Base-by-base conservation (phyloP, 2,329 filamentous ascomycete genomes). In the Neodidymelliopsis sp. region DNA sequence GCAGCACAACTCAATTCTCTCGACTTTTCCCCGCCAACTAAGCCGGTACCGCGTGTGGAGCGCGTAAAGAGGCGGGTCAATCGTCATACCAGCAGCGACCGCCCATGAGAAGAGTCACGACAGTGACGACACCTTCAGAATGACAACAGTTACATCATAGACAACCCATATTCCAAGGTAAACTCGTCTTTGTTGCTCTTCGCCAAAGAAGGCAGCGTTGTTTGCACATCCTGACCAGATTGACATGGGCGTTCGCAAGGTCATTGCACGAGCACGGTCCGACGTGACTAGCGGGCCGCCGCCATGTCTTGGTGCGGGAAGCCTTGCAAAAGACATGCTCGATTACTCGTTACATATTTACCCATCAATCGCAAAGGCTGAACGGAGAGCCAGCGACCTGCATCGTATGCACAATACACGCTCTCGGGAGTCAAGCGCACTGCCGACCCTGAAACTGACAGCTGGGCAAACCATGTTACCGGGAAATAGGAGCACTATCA, bases 241-340 rank as follows among this genome's bases (percentile, higher is more conserved):
- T 25, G 42, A 31, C 42, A 13, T 38, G 43, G 37, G 27, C 33
- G 38, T 46, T 48, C 45, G 52, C 56, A 45, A 49, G 46, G 34
- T 18, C 24, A 31, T 42, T 23, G 45, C 40, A 38, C 42, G 28
- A 55, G 56, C 54, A 60, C 42, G 56, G 51, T 47, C 46, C 44
- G 50, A 54, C 54, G 39, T 56, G 47, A 58, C 58, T 58, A 62
- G 61, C 55, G 60, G 60, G 56, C 56, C 59, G 61, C 55, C 48
- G 54, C 52, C 48, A 51, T 6, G 23, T 27, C 53, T 53, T 56
- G 56, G 52, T 51, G 57, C 56, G 57, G 59, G 54, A 64, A 57
- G 57, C 57, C 50, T 59, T 47, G 55, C 40, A 54, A 43, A 49
- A 15, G 11, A 54, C 22, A 35, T 40, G 37, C 18, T 44, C 33